Base-by-base conservation (phyloP, 2,329 filamentous ascomycete species). In the Monosporascus sp. region DNA sequence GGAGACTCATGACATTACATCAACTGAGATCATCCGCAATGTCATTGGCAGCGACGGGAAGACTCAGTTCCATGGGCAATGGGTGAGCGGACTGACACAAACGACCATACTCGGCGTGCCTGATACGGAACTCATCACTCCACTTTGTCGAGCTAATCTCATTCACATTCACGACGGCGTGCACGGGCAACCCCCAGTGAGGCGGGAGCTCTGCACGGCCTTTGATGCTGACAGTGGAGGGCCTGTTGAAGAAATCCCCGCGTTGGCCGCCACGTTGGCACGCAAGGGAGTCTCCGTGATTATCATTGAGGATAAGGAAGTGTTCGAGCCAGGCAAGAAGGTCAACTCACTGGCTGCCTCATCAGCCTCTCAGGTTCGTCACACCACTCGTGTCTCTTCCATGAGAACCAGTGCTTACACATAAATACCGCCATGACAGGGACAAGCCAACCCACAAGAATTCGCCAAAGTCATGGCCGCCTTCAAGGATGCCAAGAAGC, bases 61-160 rank as follows among this genome's bases (percentile, higher is more conserved):
- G 24, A 26, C 24, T 26, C 17, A 46, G 44, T 53, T 53, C 49
- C 41, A 54, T 47, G 37, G 44, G 19, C 37, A 11, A 37, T 57
- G 35, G 55, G 49, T 57, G 50, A 59, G 51, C 31, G 45, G 51
- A 14, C 35, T 52, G 8, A 52, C 51, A n/a, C 51, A 52, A 26
- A 52, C 51, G 2, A 52, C 51, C 20, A 9, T 17, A 9, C 51
- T 52, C 19, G 51, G 51, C 14, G 24, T 52, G 8, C 51, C 51
- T 24, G 51, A 52, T 24, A 52, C 51, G 17, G 51, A 52, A 41
- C 24, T 52, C 22, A 49, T 52, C 51, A 35, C 51, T 3, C 51
- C 51, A 7, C 37, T 52, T 11, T 20, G n/a, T 8, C 51, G 51
- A 8, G 51, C 51, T 3, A 17, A 19, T 37, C 38, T 51, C 20